A percentile compares a stretch with the other conserved stretches of the same genome.
Conservation (phyloP, 345 rosid genomes). For the Salix caprea region DNA sequence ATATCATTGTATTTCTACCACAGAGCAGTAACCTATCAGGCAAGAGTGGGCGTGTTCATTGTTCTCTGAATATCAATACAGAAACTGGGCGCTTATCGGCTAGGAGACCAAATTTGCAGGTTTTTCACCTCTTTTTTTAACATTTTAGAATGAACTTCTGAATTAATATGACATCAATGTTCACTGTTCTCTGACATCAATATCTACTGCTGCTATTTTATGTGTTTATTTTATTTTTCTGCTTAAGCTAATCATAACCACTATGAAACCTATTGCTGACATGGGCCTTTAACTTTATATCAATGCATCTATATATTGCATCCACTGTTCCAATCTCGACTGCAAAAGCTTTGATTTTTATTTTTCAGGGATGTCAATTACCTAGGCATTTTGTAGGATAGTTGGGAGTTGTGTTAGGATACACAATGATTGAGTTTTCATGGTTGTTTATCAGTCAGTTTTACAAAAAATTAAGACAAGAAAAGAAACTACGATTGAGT, state of each 20-base stretch:
- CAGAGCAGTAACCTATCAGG: slow-evolving; percentile 84
- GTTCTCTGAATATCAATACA: slow-evolving; percentile 94
- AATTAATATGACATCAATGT: neutral
- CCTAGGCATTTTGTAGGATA: neutral
- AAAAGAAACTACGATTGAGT: neutral
- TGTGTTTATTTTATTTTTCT: neutral
- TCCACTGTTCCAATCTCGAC: slow-evolving; percentile 5
- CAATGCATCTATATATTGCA: neutral
- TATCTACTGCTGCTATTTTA: neutral
- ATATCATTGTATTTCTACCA: neutral
- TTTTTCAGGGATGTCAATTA: neutral
- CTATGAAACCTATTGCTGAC: neutral
- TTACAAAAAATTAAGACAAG: neutral
- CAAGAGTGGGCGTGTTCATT: slow-evolving; percentile 79
- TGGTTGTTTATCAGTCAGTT: neutral
- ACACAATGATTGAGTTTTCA: neutral
- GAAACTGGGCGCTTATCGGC: slow-evolving; percentile 99
- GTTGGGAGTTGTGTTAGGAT: neutral
- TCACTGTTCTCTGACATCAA: no score
- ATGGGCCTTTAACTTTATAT: neutral
- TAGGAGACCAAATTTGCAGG: slow-evolving; percentile 97
- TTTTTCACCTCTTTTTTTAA: slow-evolving; percentile 25
- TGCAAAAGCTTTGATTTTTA: neutral
- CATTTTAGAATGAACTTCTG: neutral
- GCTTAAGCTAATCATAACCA: neutral